A percentile compares a stretch with the other conserved stretches of the same genome.
phyloP scores from a whole-genome alignment of 2,329 filamentous ascomycete species.

The Colletotrichum cereale region DNA sequence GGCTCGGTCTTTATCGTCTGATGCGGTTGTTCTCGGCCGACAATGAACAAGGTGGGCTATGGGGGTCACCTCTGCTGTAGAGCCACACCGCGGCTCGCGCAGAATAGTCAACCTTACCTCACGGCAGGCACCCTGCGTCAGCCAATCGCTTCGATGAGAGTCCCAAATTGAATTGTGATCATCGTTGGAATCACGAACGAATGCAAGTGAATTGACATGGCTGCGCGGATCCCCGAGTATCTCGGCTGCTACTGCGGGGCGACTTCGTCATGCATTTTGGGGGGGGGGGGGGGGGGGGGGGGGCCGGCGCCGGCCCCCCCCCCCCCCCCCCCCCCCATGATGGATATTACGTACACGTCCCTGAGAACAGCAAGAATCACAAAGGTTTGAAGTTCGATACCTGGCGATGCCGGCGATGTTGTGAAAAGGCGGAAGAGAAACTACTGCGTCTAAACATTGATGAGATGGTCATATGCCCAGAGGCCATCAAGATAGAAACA shows the following conservation, averaged over 20 bases:
- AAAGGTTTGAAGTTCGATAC: neutral
- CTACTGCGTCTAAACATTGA: neutral
- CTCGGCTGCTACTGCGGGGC: neutral
- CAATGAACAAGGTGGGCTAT: neutral
- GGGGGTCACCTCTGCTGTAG: constrained; percentile 35
- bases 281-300: too few relatives aligned
- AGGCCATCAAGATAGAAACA: neutral
- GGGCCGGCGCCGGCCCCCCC: too few relatives aligned
- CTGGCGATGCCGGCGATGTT: neutral
- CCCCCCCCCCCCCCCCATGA: too few relatives aligned
- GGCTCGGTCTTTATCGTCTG: neutral
- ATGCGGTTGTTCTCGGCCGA: neutral
- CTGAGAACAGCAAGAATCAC: neutral
- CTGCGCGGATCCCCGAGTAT: neutral
- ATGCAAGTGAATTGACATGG: neutral
- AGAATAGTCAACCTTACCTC: neutral
- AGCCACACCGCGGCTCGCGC: neutral
- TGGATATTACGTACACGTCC: neutral
- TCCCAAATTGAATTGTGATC: neutral
- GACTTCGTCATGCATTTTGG: neutral
- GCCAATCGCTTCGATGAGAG: neutral
- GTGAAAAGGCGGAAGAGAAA: neutral
- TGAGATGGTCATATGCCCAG: neutral
- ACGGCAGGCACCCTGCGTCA: neutral
- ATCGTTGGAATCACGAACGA: neutral